Conservation (phyloP, 148 eudicot species). For the Dianthus caryophyllus region DNA sequence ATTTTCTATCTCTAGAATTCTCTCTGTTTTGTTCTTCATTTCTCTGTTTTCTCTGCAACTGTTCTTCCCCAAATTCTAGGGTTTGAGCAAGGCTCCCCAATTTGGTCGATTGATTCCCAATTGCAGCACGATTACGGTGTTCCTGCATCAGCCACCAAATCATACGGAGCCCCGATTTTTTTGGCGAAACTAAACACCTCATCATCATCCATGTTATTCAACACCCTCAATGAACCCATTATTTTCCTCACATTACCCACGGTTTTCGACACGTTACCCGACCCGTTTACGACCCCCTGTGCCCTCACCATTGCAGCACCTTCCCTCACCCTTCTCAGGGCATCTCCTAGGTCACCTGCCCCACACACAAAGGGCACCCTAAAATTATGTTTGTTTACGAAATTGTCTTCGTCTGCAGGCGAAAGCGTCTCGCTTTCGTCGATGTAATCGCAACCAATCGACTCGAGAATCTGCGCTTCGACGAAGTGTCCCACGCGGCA, state of each 20-base stretch:
- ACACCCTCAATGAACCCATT: conserved; percentile 64
- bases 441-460: conserved; percentile 51
- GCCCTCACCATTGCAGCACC: conserved; percentile 64
- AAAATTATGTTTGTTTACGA: conserved; percentile 61
- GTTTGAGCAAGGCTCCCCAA: no score
- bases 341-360: conserved; percentile 53
- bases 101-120: no score
- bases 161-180: conserved; percentile 62
- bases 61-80: no score
- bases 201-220: conserved; percentile 78
- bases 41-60: no score
- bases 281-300: conserved; percentile 42
- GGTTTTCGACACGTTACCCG: conserved; percentile 50
- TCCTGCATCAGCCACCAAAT: no score
- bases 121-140: no score
- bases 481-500: conserved; percentile 61
- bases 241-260: conserved; percentile 58
- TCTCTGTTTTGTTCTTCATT: no score
- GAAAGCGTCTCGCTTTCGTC: conserved; percentile 54
- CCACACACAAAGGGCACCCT: conserved; percentile 56
- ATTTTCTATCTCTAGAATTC: no score
- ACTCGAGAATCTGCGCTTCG: conserved; percentile 60
- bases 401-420: conserved; percentile 45
- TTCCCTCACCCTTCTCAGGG: conserved; percentile 56
- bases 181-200: conserved; percentile 78